These are phyloP conservation scores for Dendrobium nobile DNA, from an alignment of 106 monocot species.

Conservation along the genomic window DNA sequence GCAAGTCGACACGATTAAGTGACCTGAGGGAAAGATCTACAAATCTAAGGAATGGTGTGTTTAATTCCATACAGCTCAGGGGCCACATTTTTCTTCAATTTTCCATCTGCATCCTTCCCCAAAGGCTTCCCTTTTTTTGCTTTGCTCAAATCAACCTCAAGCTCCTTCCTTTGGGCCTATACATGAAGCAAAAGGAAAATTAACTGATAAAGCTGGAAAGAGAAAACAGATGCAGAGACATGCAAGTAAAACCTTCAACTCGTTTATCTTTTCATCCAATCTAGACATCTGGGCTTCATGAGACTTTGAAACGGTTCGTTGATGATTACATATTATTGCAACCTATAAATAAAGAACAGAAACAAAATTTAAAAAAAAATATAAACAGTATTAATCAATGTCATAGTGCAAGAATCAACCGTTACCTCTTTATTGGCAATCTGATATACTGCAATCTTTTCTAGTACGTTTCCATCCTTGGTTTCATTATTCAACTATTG, in stretches of 20 bases:
- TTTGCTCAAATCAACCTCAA: slow-evolving; percentile 64
- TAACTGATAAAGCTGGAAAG: not conserved
- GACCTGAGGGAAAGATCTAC: not conserved
- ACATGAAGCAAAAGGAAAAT: not conserved
- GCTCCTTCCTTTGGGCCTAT: slow-evolving; percentile 59
- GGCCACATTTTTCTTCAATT: slow-evolving; percentile 57
- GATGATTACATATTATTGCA: slow-evolving; percentile 96
- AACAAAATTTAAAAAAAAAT: not conserved
- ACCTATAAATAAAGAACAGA: slow-evolving; percentile 33
- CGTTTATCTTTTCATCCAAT: slow-evolving; percentile 78
- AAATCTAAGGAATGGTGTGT: not conserved
- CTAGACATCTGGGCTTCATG: slow-evolving; percentile 83
- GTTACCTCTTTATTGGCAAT: slow-evolving; percentile 86
- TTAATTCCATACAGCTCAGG: slow-evolving; percentile 57
- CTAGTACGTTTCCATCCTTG: slow-evolving; percentile 47
- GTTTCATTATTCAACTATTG: slow-evolving; percentile 70
- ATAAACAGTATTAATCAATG: slow-evolving; percentile 3
- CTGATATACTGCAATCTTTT: slow-evolving; percentile 88
- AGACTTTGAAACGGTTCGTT: slow-evolving; percentile 79
- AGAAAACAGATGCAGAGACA: not conserved
- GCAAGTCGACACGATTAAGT: slow-evolving; percentile 15
- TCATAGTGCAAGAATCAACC: not conserved
- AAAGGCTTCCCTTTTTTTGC: slow-evolving; percentile 74
- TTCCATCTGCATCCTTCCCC: slow-evolving; percentile 65
- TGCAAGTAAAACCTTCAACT: slow-evolving; percentile 49